Evolutionary conservation across 1,284 basidiomycete species (phyloP), one percentile per base, ranked within the genome.

Genomic region (Abortiporus biennis): DNA sequence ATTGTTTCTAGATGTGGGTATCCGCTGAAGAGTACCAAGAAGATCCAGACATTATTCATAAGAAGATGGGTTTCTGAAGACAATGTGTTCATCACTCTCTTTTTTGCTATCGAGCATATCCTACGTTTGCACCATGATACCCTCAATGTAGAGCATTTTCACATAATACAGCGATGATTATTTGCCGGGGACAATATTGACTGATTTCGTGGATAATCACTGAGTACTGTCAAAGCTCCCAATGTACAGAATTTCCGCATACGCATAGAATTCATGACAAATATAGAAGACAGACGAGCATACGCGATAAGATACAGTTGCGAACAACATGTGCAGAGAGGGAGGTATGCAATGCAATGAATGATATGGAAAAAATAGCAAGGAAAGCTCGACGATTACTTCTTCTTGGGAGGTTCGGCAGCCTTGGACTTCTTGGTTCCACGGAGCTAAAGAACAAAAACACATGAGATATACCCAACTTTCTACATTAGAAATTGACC

Each of bases 11-110:
- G 92, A 95, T 96, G 92, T 96, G 92, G 92, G 92, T 99, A 36
- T 96, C 92, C 32, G 94, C 95, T 32, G 96, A 99, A 62, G 96
- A 99, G 67, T 99, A 98, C 62, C 92, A 95, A 65, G 96, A 99
- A 65, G 96, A 99, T 67, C 95, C 94, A 36, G 93, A 97, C 57
- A 89, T 97, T 57, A 97, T 97, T 57, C 93, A 97, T 65, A 92
- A 88, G 67, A 92, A 91, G 63, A 73, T 82, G 47, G 85, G 84
- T 39, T 90, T 90, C 61, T 89, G 55, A 57, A 40, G 29, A 40
- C 37, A 45, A 46, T 31, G 33, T 25, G 34, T 27, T 47, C 43
- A 40, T 50, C 31, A 36, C n/a, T 45, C 44, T 42, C 49, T 45
- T 38, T 41, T 47, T 53, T 47, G 41, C 51, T 50, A 39, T 54